Conservation (phyloP, 116 monocot genomes). For the Posidonia oceanica region DNA sequence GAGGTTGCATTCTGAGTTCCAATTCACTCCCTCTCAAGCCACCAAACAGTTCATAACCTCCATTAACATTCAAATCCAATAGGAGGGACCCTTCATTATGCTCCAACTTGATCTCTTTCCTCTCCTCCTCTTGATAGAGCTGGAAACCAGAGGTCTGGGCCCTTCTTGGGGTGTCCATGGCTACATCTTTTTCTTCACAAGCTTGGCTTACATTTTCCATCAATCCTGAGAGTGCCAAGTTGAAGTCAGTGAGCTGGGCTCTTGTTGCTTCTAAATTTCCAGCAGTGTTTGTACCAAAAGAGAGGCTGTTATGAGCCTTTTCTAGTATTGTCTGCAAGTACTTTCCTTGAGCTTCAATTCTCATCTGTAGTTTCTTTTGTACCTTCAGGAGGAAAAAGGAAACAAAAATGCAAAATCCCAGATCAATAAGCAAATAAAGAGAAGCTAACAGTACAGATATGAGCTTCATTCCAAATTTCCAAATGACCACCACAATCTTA, state of each 20-base stretch:
- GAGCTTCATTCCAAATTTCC: too few relatives aligned
- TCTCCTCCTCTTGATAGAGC: constrained; percentile 8
- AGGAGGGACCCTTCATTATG: constrained; percentile 6
- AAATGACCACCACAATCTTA: background rate
- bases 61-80: constrained; percentile 23
- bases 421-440: background rate
- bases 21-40: constrained; percentile 4
- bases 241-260: constrained; percentile 41
- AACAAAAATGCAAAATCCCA: background rate
- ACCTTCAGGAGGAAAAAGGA: constrained; percentile 25
- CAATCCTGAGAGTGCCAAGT: constrained; percentile 37
- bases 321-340: constrained; percentile 74
- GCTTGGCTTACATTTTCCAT: constrained; percentile 27
- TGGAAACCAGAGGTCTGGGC: background rate
- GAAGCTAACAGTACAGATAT: background rate
- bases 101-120: background rate
- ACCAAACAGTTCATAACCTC: constrained; percentile 13
- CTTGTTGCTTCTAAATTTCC: constrained; percentile 27
- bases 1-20: constrained; percentile 10
- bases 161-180: constrained; percentile 8
- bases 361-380: constrained; percentile 74
- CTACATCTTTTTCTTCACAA: constrained; percentile 21
- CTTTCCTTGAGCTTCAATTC: constrained; percentile 87
- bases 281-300: constrained; percentile 19
- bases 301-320: constrained; percentile 56